These are phyloP conservation scores for Triticum urartu DNA, from an alignment of 176 grass and related monocot species.

Conservation along the genomic window DNA sequence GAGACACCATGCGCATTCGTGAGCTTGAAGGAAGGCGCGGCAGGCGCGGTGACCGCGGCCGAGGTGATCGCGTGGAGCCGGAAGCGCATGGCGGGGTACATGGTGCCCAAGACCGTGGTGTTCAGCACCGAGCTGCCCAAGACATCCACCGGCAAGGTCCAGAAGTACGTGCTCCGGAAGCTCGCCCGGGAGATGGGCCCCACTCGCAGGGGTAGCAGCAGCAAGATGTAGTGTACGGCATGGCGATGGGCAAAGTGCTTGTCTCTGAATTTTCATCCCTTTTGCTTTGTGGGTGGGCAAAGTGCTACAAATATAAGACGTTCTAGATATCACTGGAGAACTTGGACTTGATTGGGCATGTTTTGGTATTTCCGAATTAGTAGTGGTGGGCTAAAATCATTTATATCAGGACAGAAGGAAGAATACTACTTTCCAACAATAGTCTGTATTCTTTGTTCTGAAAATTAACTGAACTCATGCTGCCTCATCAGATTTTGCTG, in stretches of 20 bases:
- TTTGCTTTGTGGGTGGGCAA: too few relatives aligned
- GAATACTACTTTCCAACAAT: too few relatives aligned
- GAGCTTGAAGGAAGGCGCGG: slow-evolving; percentile 44
- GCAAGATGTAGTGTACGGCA: slow-evolving; percentile 26
- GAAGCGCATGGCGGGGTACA: slow-evolving; percentile 74
- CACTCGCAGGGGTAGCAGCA: neutral
- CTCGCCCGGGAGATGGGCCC: slow-evolving; percentile 62
- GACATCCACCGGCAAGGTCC: slow-evolving; percentile 84
- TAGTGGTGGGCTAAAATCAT: too few relatives aligned
- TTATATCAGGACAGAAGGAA: too few relatives aligned
- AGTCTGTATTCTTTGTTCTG: neutral
- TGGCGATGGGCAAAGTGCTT: too few relatives aligned
- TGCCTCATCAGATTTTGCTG: neutral
- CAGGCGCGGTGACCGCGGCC: neutral
- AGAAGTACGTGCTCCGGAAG: slow-evolving; percentile 62
- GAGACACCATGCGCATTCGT: slow-evolving; percentile 94
- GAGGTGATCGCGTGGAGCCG: slow-evolving; percentile 73
- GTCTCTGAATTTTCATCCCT: too few relatives aligned
- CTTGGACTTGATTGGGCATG: too few relatives aligned
- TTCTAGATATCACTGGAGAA: too few relatives aligned
- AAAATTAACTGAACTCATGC: neutral
- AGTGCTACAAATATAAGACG: too few relatives aligned
- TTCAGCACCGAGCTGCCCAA: slow-evolving; percentile 65
- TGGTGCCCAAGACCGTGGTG: slow-evolving; percentile 74
- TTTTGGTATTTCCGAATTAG: too few relatives aligned